These are phyloP conservation scores for Botryococcus braunii DNA, from an alignment of 163 green algal genomes.

Conservation along the genomic window DNA sequence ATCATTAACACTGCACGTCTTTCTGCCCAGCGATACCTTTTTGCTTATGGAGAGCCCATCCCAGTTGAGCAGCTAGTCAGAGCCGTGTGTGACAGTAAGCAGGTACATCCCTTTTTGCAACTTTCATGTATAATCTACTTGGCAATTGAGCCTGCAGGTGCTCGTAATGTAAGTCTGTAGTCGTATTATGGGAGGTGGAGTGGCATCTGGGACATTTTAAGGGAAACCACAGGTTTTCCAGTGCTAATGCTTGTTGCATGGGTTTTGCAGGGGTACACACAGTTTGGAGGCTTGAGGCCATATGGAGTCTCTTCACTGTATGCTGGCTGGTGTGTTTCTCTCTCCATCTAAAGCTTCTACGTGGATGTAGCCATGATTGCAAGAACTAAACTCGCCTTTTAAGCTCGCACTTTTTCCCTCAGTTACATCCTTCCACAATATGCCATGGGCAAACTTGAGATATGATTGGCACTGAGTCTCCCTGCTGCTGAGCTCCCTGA, in stretches of 20 bases:
- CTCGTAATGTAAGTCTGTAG: too few species aligned
- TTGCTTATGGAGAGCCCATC: slow-evolving; percentile 90
- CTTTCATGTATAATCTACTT: background rate
- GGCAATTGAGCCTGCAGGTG: too few species aligned
- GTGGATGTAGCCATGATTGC: too few species aligned
- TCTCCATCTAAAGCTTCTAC: too few species aligned
- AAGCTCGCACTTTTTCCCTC: too few species aligned
- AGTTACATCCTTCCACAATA: too few species aligned
- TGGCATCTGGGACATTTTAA: too few species aligned
- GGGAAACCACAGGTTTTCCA: background rate
- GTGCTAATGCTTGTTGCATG: background rate
- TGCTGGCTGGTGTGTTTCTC: slow-evolving; percentile 77
- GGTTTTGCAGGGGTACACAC: slow-evolving; percentile 79
- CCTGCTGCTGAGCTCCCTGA: too few species aligned
- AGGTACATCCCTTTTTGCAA: slow-evolving; percentile 39
- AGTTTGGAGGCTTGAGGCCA: slow-evolving; percentile 93
- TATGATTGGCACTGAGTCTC: too few species aligned
- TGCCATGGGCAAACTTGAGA: too few species aligned
- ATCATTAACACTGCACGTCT: slow-evolving; percentile 92
- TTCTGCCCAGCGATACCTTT: slow-evolving; percentile 78
- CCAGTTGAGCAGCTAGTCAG: slow-evolving; percentile 96
- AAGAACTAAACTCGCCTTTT: too few species aligned
- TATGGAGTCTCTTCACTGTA: slow-evolving; percentile 98
- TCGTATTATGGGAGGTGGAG: too few species aligned
- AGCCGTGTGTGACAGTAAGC: slow-evolving; percentile 92